Conservation (phyloP, 2,329 filamentous ascomycete genomes). For the Pezicula radicicola region DNA sequence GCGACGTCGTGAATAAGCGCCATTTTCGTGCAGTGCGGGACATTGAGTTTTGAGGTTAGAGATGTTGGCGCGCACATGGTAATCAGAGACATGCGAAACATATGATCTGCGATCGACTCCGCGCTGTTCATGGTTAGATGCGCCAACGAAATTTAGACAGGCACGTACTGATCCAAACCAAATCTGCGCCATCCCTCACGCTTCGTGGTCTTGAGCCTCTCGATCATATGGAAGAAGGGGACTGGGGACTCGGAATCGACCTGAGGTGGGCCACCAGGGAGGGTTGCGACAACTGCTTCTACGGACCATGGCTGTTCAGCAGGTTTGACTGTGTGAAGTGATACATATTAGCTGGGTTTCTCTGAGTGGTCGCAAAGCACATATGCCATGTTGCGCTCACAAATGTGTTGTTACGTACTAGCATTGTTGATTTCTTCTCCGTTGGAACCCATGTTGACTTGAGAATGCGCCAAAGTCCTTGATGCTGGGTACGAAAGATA, state of each 20-base stretch:
- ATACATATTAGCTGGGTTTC: neutral
- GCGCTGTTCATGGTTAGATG: constrained; percentile 42
- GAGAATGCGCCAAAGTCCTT: too few relatives aligned
- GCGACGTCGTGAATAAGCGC: constrained; percentile 97
- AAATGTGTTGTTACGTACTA: too few relatives aligned
- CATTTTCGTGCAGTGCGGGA: constrained; percentile 88
- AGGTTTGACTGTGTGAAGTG: neutral
- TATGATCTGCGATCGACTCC: constrained; percentile 96
- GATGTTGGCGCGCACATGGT: constrained; percentile 84
- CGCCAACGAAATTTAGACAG: neutral
- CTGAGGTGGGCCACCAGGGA: constrained; percentile 55
- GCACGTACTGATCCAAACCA: constrained; percentile 57
- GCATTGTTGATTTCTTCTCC: too few relatives aligned
- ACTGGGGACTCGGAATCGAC: constrained; percentile 70
- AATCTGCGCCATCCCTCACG: constrained; percentile 95
- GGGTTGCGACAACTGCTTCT: constrained; percentile 60
- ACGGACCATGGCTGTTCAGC: constrained; percentile 47
- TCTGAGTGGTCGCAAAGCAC: too few relatives aligned
- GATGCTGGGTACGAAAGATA: too few relatives aligned
- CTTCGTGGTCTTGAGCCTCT: constrained; percentile 93
- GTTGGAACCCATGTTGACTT: too few relatives aligned
- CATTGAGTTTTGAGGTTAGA: constrained; percentile 69
- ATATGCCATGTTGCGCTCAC: too few relatives aligned
- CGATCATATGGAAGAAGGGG: constrained; percentile 91
- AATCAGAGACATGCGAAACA: constrained; percentile 99